These are phyloP conservation scores for Saksenaea vasiformis DNA, from an alignment of 371 early-diverging fungal species.

Conservation along the genomic window DNA sequence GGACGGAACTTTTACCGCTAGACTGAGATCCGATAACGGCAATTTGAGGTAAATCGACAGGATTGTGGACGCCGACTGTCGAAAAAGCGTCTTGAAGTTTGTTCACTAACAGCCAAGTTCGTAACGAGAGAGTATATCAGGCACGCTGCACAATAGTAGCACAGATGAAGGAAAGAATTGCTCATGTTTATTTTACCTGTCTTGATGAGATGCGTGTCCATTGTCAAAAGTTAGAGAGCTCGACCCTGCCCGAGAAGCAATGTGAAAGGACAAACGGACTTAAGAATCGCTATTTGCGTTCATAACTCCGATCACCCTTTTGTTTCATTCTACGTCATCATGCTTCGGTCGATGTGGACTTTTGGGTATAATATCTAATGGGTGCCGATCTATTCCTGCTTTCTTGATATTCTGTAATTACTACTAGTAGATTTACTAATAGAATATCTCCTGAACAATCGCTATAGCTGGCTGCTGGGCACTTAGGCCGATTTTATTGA, in stretches of 20 bases:
- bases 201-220: slow-evolving; percentile 32
- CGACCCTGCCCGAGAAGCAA: neutral
- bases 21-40: slow-evolving; percentile 98
- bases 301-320: too few relatives aligned
- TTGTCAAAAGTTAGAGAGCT: neutral
- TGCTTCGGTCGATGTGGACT: too few relatives aligned
- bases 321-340: too few relatives aligned
- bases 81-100: slow-evolving; percentile 97
- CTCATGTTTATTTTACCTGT: slow-evolving; percentile 15
- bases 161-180: neutral
- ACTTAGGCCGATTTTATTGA: too few relatives aligned
- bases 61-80: slow-evolving; percentile 94
- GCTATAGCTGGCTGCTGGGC: too few relatives aligned
- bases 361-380: too few relatives aligned
- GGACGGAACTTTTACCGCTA: slow-evolving; percentile 98
- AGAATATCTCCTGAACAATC: too few relatives aligned
- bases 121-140: neutral
- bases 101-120: slow-evolving; percentile 59
- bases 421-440: too few relatives aligned
- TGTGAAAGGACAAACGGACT: too few relatives aligned
- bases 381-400: too few relatives aligned
- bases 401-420: too few relatives aligned
- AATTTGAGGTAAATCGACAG: slow-evolving; percentile 98
- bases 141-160: neutral
- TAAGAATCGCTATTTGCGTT: too few relatives aligned